Evolutionary conservation across 164 flowering plant species (phyloP).

Genomic region (Nymphaea thermarum): DNA sequence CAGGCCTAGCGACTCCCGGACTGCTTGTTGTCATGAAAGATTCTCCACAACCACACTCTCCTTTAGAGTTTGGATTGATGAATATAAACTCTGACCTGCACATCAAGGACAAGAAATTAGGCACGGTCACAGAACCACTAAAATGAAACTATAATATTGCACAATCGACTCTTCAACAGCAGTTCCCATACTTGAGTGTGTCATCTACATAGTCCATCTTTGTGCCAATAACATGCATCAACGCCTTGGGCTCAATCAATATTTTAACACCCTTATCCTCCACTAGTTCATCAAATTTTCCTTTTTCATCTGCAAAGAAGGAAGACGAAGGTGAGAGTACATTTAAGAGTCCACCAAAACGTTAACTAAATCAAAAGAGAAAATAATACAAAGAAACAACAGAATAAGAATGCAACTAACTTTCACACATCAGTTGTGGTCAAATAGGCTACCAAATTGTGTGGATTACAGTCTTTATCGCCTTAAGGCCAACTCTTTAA

Average conservation of each 20-base stretch:
- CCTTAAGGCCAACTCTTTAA: not conserved
- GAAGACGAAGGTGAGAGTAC: not conserved
- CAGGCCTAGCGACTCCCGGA: slow-evolving; percentile 24
- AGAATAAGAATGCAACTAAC: not conserved
- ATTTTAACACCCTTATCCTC: slow-evolving; percentile 92
- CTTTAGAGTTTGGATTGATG: slow-evolving; percentile 75
- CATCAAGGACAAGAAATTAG: not conserved
- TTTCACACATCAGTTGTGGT: not conserved
- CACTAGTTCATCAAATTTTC: slow-evolving; percentile 79
- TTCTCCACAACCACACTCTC: slow-evolving; percentile 86
- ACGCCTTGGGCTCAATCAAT: slow-evolving; percentile 81
- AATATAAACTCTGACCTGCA: slow-evolving; percentile 82
- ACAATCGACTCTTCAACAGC: not conserved
- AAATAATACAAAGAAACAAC: not conserved
- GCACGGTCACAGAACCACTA: too few species aligned
- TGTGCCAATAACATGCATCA: slow-evolving; percentile 97
- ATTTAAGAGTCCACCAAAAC: not conserved
- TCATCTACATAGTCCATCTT: slow-evolving; percentile 95
- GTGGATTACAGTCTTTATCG: not conserved
- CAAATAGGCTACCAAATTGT: not conserved
- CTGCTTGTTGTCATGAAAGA: slow-evolving; percentile 62
- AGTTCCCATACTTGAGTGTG: slow-evolving; percentile 51
- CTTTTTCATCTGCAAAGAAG: slow-evolving; percentile 64
- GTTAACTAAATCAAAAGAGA: not conserved
- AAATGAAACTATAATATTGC: not conserved